These are phyloP conservation scores for Trametes sp. DNA, from an alignment of 1,284 basidiomycete species.

Conservation along the genomic window DNA sequence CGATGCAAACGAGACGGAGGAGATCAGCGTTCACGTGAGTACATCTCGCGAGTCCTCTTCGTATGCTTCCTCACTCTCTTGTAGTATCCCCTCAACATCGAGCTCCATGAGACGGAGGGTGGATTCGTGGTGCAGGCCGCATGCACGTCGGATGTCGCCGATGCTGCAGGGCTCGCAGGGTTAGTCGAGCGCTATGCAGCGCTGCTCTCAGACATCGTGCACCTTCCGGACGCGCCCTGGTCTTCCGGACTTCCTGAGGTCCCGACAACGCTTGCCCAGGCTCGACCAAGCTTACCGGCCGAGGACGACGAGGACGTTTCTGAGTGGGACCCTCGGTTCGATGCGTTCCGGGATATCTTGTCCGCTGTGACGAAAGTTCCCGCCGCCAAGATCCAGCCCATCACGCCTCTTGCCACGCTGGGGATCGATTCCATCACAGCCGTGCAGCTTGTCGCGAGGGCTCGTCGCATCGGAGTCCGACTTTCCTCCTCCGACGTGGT, in stretches of 20 bases:
- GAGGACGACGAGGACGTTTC: neutral
- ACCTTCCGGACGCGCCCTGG: conserved; percentile 35
- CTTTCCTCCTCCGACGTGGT: conserved; percentile 51
- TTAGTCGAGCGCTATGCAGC: conserved; percentile 41
- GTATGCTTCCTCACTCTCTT: neutral
- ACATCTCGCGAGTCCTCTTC: neutral
- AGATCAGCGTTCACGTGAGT: conserved; percentile 51
- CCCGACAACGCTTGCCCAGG: neutral
- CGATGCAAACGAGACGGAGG: conserved; percentile 41
- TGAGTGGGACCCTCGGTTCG: conserved; percentile 16
- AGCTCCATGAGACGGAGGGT: conserved; percentile 46
- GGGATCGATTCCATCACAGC: conserved; percentile 64
- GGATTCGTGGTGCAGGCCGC: conserved; percentile 49
- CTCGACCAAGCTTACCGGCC: neutral
- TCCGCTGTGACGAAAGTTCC: conserved; percentile 36
- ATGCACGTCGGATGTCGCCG: conserved; percentile 44
- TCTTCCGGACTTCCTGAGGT: conserved; percentile 16
- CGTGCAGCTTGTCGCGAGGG: conserved; percentile 50
- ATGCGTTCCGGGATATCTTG: conserved; percentile 34
- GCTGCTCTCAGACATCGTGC: conserved; percentile 40
- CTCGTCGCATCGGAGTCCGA: conserved; percentile 45
- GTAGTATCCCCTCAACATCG: conserved; percentile 57
- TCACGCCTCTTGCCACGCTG: conserved; percentile 49
- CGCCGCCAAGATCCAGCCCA: conserved; percentile 36
- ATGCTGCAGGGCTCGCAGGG: conserved; percentile 34